Evolutionary conservation across 345 rosid species (phyloP).

Genomic region (Bretschneidera sinensis): DNA sequence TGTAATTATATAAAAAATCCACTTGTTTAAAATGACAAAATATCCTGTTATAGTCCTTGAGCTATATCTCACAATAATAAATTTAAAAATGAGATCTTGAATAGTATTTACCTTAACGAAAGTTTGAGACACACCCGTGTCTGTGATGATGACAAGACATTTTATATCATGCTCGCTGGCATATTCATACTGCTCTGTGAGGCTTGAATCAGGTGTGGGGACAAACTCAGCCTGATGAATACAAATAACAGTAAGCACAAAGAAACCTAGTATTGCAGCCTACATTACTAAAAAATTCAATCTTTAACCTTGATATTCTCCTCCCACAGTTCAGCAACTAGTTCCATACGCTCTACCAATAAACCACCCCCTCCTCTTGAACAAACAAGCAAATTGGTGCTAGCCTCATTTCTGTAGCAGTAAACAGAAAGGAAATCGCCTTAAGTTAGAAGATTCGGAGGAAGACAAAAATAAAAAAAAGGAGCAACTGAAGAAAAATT

Average conservation of each 20-base stretch:
- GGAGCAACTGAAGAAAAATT: slow-evolving; percentile 15
- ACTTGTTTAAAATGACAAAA: not conserved
- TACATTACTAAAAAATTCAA: not conserved
- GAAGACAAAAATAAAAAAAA: slow-evolving; percentile 9
- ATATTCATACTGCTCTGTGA: slow-evolving; percentile 93
- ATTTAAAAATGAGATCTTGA: not conserved
- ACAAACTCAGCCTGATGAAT: slow-evolving; percentile 77
- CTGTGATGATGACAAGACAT: slow-evolving; percentile 80
- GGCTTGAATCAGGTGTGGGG: slow-evolving; percentile 85
- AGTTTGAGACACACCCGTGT: slow-evolving; percentile 64
- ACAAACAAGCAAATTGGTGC: slow-evolving; percentile 72
- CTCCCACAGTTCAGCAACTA: slow-evolving; percentile 84
- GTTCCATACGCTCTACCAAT: slow-evolving; percentile 86
- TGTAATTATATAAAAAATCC: too few relatives aligned
- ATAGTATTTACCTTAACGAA: slow-evolving; percentile 62
- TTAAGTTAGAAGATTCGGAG: not conserved
- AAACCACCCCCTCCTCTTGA: slow-evolving; percentile 98
- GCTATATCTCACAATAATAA: not conserved
- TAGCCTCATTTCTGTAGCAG: slow-evolving; percentile 55
- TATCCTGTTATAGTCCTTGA: not conserved
- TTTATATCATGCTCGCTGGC: slow-evolving; percentile 89
- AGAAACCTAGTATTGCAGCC: slow-evolving; percentile 4
- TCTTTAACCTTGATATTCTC: slow-evolving; percentile 73
- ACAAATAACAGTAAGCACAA: slow-evolving; percentile 16
- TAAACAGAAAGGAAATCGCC: slow-evolving; percentile 6